Evolutionary conservation across 768 basidiomycete species (phyloP), one percentile per base, ranked within the genome.

Genomic region (Collybia sordida): DNA sequence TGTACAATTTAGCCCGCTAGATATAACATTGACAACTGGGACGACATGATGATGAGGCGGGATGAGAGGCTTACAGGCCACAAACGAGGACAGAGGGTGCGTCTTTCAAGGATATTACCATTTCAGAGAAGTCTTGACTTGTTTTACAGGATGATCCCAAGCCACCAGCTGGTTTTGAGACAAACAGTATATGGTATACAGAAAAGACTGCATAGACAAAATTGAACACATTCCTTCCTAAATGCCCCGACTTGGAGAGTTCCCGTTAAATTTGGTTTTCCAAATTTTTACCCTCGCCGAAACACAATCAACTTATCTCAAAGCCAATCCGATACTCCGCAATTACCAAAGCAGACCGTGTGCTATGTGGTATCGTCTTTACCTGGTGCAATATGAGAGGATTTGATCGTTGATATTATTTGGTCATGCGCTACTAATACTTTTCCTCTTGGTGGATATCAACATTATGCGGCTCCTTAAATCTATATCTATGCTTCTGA

Each of bases 11-110:
- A 96, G 93, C 86, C 88, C 47, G 80, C 89, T 25, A 82, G 96
- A 42, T 95, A 94, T 62, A 79, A 83, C 45, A 63, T 96, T 27
- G 96, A 98, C 62, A 69, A 79, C 18, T 98, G 93, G 93, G 96
- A 98, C 54, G 80, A 89, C 46, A 91, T 90, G 88, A 92, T 98
- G 93, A 93, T 98, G 86, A 82, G 85, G 61, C 78, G 96, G 49
- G 96, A 98, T 72, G 77, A 80, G 62, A 78, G 90, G 55, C 67
- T 98, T 62, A 97, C 94, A 2, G 96, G 96, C 11, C 88, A 90
- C 63, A 60, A 71, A 59, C 81, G 96, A 56, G 93, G 93, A 47
- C 96, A 98, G 66, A 78, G 79, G 64, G 95, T 95, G 65, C 61
- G 91, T 57, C 46, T 38, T n/a, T 42, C 43, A 42, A 21, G 47